Evolutionary conservation across 768 basidiomycete genomes (phyloP), one percentile per base, ranked within the genome.

Genomic region (Boletellus ananiceps): DNA sequence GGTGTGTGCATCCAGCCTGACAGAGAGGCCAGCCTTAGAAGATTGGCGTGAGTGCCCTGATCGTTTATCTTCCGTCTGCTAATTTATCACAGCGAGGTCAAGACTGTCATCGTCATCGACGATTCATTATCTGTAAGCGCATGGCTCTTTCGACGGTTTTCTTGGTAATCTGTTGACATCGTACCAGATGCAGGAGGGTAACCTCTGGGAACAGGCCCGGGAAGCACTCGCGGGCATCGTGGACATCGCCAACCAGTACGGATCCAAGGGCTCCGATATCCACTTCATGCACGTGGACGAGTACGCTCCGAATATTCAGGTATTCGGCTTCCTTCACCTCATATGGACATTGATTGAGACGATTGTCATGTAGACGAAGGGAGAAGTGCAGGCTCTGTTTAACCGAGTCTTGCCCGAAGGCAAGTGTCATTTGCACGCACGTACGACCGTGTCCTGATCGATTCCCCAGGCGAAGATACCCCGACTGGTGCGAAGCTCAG

Each of bases 141-240:
- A 3, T 3, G 14, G 13, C 18, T 33, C 1, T 14, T 9, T 4
- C 16, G 2, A 15, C 5, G 1, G 11, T 19, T 44, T 14, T n/a
- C 3, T n/a, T n/a, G 36, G 6, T 27, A 14, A 5, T 18, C 13
- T 31, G 27, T 35, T 49, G 49, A 55, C 27, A n/a, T 2, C 18
- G 11, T 23, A 11, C 29, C 46, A 71, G 71, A 74, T 76, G 74
- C 47, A 58, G n/a, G 74, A 70, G 40, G 72, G 69, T 32, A 52
- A 47, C 16, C 63, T 71, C 14, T 77, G 75, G 75, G 38, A 46
- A 18, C 69, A 61, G 46, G 60, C 75, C 2, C 54, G 71, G 23
- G 73, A 72, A 33, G 74, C 76, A 2, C 65, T 77, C 18, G 72
- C 63, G 37, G 74, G 68, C 40, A 64, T 75, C 19, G 65, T 70